Evolutionary conservation across 2,329 filamentous ascomycete genomes (phyloP), one percentile per base, ranked within the genome.

Genomic region (Hypoxylon sp.): DNA sequence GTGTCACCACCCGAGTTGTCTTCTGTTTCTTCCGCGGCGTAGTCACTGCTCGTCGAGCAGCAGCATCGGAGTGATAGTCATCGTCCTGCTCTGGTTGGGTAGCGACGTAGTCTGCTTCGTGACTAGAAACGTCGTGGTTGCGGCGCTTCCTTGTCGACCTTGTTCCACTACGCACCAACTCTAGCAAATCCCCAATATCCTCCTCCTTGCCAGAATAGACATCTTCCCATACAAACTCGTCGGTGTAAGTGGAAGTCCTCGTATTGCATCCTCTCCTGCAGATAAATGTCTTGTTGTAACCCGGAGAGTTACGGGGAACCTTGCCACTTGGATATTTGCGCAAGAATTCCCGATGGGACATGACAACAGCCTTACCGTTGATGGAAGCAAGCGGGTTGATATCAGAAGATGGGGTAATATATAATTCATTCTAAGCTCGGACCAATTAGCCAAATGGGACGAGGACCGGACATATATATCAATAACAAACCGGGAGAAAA

Each of bases 201-300:
- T 90, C 84, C 21, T 84, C 83, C 32, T 84, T 83, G n/a, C 89
- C 89, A 0, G 82, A 84, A 73, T 93, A 97, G 1, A 97, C 81
- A 46, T 97, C 89, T 76, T 98, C 94, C 96, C 96, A 99, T 1
- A 87, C 79, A 72, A 99, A 97, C 74, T 98, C 94, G 13, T 96
- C 89, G 0, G 95, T 98, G 77, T 98, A 99, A 21, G 90, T 94
- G 19, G 93, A 91, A 23, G 94, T 97, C 64, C 94, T 86, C 11
- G 93, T 92, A 76, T 97, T 97, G 75, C 94, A 97, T 21, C 93
- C 96, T 77, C 95, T 86, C 56, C 94, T 90, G 76, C 96, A 98
- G 52, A 98, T 82, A 75, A 98, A 98, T 17, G 92, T 89, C 80
- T 97, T 98, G 70, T 93, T 93, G 76, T 88, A 90, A 73, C 94